phyloP scores from a whole-genome alignment of 1,284 basidiomycete species.

The Ganoderma leucocontextum region DNA sequence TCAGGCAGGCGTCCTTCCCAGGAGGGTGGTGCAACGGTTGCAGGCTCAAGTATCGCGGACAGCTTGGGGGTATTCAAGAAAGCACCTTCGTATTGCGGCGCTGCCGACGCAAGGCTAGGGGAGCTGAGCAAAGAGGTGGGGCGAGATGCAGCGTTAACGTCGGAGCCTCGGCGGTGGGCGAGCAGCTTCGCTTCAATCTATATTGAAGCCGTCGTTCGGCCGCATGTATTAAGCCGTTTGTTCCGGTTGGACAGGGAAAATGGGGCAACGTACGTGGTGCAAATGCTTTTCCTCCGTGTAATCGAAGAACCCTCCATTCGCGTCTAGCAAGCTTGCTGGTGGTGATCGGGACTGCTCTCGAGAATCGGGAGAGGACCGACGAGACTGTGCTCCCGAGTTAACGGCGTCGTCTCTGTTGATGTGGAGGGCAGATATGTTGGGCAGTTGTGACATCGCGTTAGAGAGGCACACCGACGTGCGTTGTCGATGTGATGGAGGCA shows the following conservation, averaged over 20 bases:
- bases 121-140: slow-evolving; percentile 41
- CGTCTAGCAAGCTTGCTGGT: slow-evolving; percentile 60
- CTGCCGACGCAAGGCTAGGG: slow-evolving; percentile 46
- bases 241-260: slow-evolving; percentile 5
- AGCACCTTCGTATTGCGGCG: slow-evolving; percentile 50
- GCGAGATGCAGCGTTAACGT: slow-evolving; percentile 44
- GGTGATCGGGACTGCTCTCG: slow-evolving; percentile 30
- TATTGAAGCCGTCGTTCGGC: slow-evolving; percentile 5
- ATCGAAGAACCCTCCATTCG: slow-evolving; percentile 76
- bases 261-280: slow-evolving; percentile 63
- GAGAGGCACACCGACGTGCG: background rate
- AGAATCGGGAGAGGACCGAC: slow-evolving; percentile 22
- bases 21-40: slow-evolving; percentile 25
- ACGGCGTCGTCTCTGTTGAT: slow-evolving; percentile 6
- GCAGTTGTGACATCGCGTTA: slow-evolving; percentile 9
- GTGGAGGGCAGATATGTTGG: slow-evolving; percentile 8
- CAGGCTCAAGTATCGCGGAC: slow-evolving; percentile 47
- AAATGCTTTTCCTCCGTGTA: slow-evolving; percentile 79
- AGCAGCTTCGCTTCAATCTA: slow-evolving; percentile 79
- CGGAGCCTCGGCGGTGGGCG: slow-evolving; percentile 63
- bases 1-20: slow-evolving; percentile 25
- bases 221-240: background rate
- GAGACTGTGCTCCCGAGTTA: slow-evolving; percentile 11
- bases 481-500: background rate
- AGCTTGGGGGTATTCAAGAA: slow-evolving; percentile 49